Conservation (phyloP, 306 rosid species). For the Vigna trinervia region DNA sequence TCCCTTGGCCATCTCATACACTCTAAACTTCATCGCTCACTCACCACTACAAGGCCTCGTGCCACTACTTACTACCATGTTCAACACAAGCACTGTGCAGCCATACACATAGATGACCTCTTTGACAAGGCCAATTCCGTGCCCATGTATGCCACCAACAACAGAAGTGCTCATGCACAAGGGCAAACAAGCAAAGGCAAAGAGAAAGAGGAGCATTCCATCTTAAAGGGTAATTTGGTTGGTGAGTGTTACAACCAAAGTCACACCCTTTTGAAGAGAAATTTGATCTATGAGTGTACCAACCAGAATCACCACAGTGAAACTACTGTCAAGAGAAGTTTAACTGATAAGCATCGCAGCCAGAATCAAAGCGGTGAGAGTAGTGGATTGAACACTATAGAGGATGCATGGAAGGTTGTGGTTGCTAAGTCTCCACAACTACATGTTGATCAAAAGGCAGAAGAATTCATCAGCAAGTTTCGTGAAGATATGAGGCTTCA, state of each 20-base stretch:
- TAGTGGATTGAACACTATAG: constrained; percentile 38
- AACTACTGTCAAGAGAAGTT: neutral
- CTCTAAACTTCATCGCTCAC: constrained; percentile 48
- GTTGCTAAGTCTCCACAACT: constrained; percentile 53
- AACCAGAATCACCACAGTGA: neutral
- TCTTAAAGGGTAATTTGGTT: constrained; percentile 11
- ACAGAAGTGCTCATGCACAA: constrained; percentile 1
- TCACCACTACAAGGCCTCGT: constrained; percentile 39
- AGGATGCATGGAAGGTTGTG: constrained; percentile 60
- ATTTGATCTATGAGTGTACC: neutral
- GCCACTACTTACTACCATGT: constrained; percentile 42
- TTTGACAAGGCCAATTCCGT: constrained; percentile 43
- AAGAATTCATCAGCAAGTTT: constrained; percentile 51
- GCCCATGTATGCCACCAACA: constrained; percentile 23
- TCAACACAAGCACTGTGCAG: constrained; percentile 41
- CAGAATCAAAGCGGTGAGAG: neutral
- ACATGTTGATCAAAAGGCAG: constrained; percentile 56
- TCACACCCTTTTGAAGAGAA: neutral
- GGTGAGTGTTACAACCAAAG: neutral
- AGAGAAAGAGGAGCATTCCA: constrained; percentile 37
- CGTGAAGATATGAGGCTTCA: constrained; percentile 56
- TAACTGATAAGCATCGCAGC: constrained; percentile 5
- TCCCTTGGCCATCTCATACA: constrained; percentile 51
- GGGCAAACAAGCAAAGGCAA: constrained; percentile 48
- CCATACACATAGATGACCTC: constrained; percentile 74